Conservation (phyloP, 129 eudicot species). For the Saussurea involucrata region DNA sequence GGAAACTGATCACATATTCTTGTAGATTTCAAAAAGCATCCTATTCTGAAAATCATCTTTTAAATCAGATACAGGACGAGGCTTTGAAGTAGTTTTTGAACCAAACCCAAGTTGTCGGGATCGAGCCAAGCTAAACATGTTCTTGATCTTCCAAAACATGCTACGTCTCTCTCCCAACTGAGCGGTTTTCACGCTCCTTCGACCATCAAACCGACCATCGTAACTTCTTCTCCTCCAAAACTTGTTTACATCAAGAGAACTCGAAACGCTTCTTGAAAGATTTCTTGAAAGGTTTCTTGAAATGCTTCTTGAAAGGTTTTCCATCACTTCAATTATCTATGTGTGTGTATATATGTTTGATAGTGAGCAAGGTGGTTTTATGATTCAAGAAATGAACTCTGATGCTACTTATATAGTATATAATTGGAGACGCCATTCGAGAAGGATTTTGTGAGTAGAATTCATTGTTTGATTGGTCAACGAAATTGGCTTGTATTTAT, state of each 20-base stretch:
- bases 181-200: slow-evolving; percentile 19
- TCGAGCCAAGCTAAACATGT: slow-evolving; percentile 1
- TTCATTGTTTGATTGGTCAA: not conserved
- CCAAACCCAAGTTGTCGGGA: not conserved
- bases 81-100: not conserved
- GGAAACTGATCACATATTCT: not conserved
- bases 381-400: not conserved
- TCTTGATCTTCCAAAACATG: slow-evolving; percentile 16
- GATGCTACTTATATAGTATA: not conserved
- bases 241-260: slow-evolving; percentile 8
- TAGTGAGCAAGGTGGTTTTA: not conserved
- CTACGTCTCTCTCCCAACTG: slow-evolving; percentile 9
- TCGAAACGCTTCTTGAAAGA: slow-evolving; percentile 26
- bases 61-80: not conserved
- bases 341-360: not conserved
- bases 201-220: slow-evolving; percentile 6
- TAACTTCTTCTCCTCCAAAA: slow-evolving; percentile 5
- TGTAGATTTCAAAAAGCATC: slow-evolving; percentile 5
- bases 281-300: slow-evolving; percentile 9
- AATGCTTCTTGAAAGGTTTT: slow-evolving; percentile 14
- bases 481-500: not conserved
- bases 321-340: slow-evolving; percentile 5
- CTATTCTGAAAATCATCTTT: slow-evolving; percentile 18
- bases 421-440: not conserved
- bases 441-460: not conserved